Base-by-base conservation (phyloP, 768 basidiomycete species). In the Tylopilus sp. region DNA sequence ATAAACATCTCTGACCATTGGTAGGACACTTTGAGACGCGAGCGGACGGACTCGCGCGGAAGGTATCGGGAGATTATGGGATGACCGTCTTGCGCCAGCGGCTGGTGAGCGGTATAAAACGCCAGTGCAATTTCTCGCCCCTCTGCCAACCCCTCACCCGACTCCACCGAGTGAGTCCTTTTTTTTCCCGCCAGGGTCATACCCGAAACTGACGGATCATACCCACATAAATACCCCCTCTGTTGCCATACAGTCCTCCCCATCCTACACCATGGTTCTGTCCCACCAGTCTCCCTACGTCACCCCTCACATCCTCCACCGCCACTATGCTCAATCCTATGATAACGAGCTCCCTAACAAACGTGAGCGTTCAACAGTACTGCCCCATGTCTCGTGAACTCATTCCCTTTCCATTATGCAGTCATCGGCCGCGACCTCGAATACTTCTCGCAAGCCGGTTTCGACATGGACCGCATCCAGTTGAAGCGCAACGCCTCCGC, bases 391-490 rank as follows among this genome's bases (percentile, higher is more conserved):
- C 50, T 53, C 38, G 21, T 49, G 22, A 51, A 23, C 58, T 52
- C 51, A 56, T 43, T 12, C 18, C 31, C 40, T 38, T 31, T 48
- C 57, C 58, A 44, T n/a, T n/a, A n/a, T 47, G 28, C 70, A 94
- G 91, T 95, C 68, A 86, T 95, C 63, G 93, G 91, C 63, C 85
- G 81, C 61, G 95, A 98, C 67, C 81, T 98, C 64, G 89, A 93
- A 69, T 91, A 94, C 75, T 97, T 97, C 82, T 98, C 95, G 35
- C 89, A 97, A 71, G 95, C 97, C 51, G 97, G 97, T 55, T 98
- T 99, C 75, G 95, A 99, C 75, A 97, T 98, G 88, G 88, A 95
- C 65, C 84, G 88, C 61, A 93, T 98, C 73, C 88, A 93, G 69
- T 79, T 99, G 72, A 95, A 91, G 74, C 90, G 92, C 72, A 95